Conservation (phyloP, 495 filamentous ascomycete genomes). For the Friedmanniomyces endolithicus region DNA sequence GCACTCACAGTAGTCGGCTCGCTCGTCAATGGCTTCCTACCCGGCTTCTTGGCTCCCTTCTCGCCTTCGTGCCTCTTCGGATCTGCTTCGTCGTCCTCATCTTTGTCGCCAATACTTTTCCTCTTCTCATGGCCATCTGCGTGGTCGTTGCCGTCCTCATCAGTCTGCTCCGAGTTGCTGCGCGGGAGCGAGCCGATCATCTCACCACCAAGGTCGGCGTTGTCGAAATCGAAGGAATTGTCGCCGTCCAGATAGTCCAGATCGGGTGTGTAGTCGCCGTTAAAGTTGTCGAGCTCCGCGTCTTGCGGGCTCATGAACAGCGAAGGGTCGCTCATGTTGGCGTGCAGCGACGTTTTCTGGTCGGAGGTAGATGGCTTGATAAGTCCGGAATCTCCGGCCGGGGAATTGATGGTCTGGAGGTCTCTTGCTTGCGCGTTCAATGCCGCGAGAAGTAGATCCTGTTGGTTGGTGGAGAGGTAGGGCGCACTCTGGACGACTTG, state of each 20-base stretch:
- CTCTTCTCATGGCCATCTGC: conserved; percentile 67
- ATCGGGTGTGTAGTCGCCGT: conserved; percentile 16
- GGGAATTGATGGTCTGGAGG: conserved; percentile 23
- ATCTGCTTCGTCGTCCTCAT: conserved; percentile 47
- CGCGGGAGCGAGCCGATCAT: conserved; percentile 71
- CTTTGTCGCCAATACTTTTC: conserved; percentile 56
- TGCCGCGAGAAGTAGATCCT: conserved; percentile 76
- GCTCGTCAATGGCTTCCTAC: conserved; percentile 85
- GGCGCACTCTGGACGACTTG: conserved; percentile 12
- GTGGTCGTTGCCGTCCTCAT: conserved; percentile 36
- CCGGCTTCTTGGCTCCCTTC: conserved; percentile 84
- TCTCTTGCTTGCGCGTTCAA: conserved; percentile 53
- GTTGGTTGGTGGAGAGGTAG: conserved; percentile 72
- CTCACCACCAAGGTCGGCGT: conserved; percentile 38
- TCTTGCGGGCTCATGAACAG: conserved; percentile 20
- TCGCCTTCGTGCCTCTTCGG: conserved; percentile 73
- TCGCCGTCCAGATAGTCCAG: conserved; percentile 67
- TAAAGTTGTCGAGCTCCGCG: conserved; percentile 15
- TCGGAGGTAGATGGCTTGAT: background rate
- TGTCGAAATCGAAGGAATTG: conserved; percentile 51
- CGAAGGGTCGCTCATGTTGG: conserved; percentile 5
- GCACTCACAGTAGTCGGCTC: conserved; percentile 84
- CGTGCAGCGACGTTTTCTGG: background rate
- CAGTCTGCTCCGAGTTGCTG: conserved; percentile 10
- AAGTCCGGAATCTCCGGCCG: background rate